Conservation (phyloP, 176 grass and related monocot species). For the Olyra latifolia region DNA sequence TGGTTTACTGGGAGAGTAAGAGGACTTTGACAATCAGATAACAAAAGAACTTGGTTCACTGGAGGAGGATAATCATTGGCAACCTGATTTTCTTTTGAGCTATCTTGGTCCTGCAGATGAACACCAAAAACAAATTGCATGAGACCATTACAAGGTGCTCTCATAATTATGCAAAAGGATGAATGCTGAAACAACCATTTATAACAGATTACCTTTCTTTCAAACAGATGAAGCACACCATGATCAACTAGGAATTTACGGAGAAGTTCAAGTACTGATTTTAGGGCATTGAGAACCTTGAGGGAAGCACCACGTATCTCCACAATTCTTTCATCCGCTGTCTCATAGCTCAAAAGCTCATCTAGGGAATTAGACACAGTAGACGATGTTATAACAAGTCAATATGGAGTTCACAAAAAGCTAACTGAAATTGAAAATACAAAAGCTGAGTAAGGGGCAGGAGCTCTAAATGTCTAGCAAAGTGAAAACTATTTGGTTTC, state of each 20-base stretch:
- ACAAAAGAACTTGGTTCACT: slow-evolving; percentile 40
- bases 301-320: slow-evolving; percentile 66
- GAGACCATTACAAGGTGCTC: slow-evolving; percentile 3
- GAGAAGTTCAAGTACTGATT: slow-evolving; percentile 60
- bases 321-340: slow-evolving; percentile 69
- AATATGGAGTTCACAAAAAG: neutral
- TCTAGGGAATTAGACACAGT: slow-evolving; percentile 24
- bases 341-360: slow-evolving; percentile 26
- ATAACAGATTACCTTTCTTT: slow-evolving; percentile 53
- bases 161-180: slow-evolving; percentile 5
- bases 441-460: neutral
- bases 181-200: neutral
- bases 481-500: neutral
- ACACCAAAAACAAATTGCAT: slow-evolving; percentile 19
- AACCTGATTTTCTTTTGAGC: slow-evolving; percentile 42
- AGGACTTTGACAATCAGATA: slow-evolving; percentile 45
- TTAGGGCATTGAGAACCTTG: slow-evolving; percentile 62
- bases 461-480: neutral
- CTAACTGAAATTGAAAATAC: neutral
- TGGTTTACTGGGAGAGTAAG: slow-evolving; percentile 31
- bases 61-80: slow-evolving; percentile 43
- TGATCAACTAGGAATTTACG: slow-evolving; percentile 89
- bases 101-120: slow-evolving; percentile 40
- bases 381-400: slow-evolving; percentile 17
- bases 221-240: slow-evolving; percentile 78